Percentiles rank a stretch among this genome's conserved stretches.
Conservation (phyloP, 768 basidiomycete genomes). For the Lactarius psammicola region DNA sequence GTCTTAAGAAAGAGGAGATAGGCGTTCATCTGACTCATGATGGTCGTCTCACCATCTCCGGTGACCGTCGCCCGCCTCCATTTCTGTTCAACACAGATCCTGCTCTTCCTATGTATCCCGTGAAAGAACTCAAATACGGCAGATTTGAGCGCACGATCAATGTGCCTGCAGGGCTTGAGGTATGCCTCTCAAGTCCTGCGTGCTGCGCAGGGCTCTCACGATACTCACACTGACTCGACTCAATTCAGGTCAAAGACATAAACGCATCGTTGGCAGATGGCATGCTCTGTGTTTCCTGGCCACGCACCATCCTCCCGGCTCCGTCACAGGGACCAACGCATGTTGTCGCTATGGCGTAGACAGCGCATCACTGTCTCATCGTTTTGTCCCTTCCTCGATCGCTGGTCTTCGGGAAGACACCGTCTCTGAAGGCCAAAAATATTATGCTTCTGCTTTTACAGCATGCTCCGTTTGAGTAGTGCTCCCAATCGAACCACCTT, state of each 20-base stretch:
- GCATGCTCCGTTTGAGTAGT: background rate
- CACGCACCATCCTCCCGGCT: constrained; percentile 6
- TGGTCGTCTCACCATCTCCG: constrained; percentile 48
- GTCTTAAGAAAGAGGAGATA: constrained; percentile 49
- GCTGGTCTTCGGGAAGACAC: background rate
- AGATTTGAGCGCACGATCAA: constrained; percentile 28
- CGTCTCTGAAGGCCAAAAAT: background rate
- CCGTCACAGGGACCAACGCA: constrained; percentile 2
- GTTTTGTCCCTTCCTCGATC: background rate
- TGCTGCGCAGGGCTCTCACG: background rate
- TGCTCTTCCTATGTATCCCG: constrained; percentile 15
- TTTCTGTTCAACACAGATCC: constrained; percentile 18
- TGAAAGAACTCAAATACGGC: constrained; percentile 29
- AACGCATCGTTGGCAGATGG: constrained; percentile 26
- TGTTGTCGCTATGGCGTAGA: constrained; percentile 15
- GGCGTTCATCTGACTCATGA: constrained; percentile 46
- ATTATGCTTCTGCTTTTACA: background rate
- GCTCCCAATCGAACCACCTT: background rate
- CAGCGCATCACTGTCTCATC: background rate
- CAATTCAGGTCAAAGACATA: constrained; percentile 27
- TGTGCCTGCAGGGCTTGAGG: constrained; percentile 28
- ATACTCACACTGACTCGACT: constrained; percentile 16
- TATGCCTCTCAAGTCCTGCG: background rate
- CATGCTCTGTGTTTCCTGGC: constrained; percentile 30
- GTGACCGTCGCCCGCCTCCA: constrained; percentile 38